A percentile compares a stretch with the other conserved stretches of the same genome.
phyloP scores from a whole-genome alignment of 1,284 basidiomycete species.

The Fomitopsis palustris region DNA sequence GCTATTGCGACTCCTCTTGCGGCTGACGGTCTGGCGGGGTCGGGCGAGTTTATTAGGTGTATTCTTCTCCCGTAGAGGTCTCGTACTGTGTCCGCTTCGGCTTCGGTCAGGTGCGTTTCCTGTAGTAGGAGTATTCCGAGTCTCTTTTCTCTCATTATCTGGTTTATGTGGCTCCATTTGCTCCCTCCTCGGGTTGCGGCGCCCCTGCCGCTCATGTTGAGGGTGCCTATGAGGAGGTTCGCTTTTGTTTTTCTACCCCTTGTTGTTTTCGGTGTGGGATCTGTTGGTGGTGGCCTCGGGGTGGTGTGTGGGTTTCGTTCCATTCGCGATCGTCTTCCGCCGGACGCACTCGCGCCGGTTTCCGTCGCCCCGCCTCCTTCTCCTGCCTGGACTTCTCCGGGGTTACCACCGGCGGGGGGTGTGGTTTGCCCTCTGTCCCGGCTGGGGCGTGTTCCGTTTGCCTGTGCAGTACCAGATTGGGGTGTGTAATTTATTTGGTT shows the following conservation, averaged over 20 bases:
- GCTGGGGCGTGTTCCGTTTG: too few species aligned
- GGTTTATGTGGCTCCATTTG: background rate
- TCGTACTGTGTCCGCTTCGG: background rate
- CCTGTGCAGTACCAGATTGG: too few species aligned
- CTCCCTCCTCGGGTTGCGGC: background rate
- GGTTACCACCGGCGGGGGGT: background rate
- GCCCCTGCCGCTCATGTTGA: background rate
- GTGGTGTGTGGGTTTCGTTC: too few species aligned
- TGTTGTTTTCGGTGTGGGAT: background rate
- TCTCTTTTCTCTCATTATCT: background rate
- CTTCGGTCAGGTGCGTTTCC: background rate
- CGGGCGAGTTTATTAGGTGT: background rate
- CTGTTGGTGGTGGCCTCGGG: background rate
- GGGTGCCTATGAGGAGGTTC: background rate
- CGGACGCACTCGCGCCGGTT: too few species aligned
- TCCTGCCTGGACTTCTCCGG: too few species aligned
- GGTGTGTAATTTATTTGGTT: background rate
- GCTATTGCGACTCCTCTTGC: background rate
- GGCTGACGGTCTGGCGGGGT: background rate
- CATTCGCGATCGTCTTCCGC: too few species aligned
- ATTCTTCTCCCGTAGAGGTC: background rate
- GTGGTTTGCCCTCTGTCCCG: background rate
- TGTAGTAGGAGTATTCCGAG: background rate
- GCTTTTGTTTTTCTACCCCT: background rate
- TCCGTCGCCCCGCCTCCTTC: too few species aligned